Evolutionary conservation across 345 rosid genomes (phyloP).

Genomic region (Syzygium oleosum): DNA sequence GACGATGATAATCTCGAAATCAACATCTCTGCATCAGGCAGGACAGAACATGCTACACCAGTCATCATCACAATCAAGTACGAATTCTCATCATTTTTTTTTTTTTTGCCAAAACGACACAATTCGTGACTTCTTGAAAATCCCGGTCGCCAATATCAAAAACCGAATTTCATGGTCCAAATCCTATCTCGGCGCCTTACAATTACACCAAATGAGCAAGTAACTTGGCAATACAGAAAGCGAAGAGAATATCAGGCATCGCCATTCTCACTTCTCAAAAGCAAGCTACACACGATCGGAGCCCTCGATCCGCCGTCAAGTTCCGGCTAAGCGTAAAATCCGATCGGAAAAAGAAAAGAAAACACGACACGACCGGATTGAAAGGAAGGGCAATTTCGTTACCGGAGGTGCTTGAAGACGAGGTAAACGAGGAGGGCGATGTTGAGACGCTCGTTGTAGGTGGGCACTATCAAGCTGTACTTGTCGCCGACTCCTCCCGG

Average conservation of each 20-base stretch:
- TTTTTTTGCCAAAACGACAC: neutral
- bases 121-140: neutral
- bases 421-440: slow-evolving; percentile 84
- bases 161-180: neutral
- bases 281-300: neutral
- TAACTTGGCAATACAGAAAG: too few relatives aligned
- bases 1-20: slow-evolving; percentile 84
- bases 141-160: neutral
- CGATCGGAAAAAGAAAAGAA: neutral
- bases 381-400: neutral
- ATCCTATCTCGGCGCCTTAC: neutral
- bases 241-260: neutral
- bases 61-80: neutral
- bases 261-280: neutral
- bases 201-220: neutral
- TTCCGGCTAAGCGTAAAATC: neutral
- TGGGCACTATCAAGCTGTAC: slow-evolving; percentile 84
- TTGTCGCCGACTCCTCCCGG: slow-evolving; percentile 28
- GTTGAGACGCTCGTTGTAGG: slow-evolving; percentile 95
- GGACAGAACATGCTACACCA: neutral
- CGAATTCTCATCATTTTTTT: neutral
- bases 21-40: slow-evolving; percentile 21
- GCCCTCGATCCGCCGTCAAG: neutral
- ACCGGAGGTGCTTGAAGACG: slow-evolving; percentile 85
- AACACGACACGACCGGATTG: neutral